Evolutionary conservation across 1,284 basidiomycete genomes (phyloP), one percentile per base, ranked within the genome.

Genomic region (Volvariella volvacea): DNA sequence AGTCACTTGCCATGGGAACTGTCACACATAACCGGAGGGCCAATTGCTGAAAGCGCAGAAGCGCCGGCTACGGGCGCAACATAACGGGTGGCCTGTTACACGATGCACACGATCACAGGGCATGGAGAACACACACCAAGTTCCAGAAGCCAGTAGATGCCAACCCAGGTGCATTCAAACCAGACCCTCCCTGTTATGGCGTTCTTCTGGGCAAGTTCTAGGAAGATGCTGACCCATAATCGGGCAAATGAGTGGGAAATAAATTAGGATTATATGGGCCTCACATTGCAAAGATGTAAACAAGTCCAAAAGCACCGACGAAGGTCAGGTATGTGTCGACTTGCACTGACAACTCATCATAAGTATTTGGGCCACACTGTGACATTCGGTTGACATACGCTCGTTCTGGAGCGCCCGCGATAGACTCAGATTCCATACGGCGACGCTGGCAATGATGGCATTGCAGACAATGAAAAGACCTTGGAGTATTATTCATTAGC

Each of bases 131-230:
- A 60, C 78, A 33, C 56, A 88, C 86, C 71, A 6, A 88, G 62
- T 48, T 83, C 67, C 59, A 86, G 58, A 15, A 75, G 37, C 59
- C 73, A 79, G 54, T 81, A 78, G 4, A 80, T 22, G 1, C 67
- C 64, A 34, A 80, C 60, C 85, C 85, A 88, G 19, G 61, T 44
- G 51, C 72, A 74, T 57, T 88, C 85, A 50, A 86, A 80, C 80
- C 80, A 85, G n/a, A 88, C 75, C 10, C 69, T 73, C 31, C 73
- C 71, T 10, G 77, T 70, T 36, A 83, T 55, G 2, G 75, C 63
- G 58, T 73, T 67, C 45, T 62, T 65, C 20, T 68, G 68, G 25
- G 76, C 55, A 30, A 86, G 56, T 57, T 88, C 84, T 36, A 74
- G 58, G 52, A 82, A 80, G 39, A 83, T 64, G 42, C 83, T 88